Base-by-base conservation (phyloP, 1,139 yeast species). In the Candida sojae region DNA sequence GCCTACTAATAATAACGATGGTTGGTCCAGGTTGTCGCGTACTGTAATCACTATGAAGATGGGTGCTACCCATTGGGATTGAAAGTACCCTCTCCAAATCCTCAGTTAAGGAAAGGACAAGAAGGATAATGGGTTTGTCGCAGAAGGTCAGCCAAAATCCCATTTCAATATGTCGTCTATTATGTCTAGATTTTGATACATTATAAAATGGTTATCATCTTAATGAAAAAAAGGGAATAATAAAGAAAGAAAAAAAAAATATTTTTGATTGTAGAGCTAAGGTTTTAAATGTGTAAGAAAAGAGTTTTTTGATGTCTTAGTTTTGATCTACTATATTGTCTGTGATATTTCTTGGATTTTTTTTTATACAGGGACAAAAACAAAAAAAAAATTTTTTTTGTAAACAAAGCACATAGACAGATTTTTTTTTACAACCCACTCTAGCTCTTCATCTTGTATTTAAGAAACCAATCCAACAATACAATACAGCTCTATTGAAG, bases 351-450 rank as follows among this genome's bases (percentile, higher is more conserved):
- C 29, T 26, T 12, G n/a, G 38, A 9, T 17, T 35, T 17, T 17
- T 17, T 17, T 17, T 17, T n/a, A n/a, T n/a, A n/a, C n/a, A n/a
- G n/a, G n/a, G n/a, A n/a, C n/a, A n/a, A n/a, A n/a, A n/a, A n/a
- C n/a, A n/a, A n/a, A n/a, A 17, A 17, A 17, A 17, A 10, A 23
- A 25, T 25, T 36, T 25, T 36, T 36, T 36, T 36, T 36, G 10
- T 25, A 23, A 36, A 36, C 39, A 25, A 6, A 36, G 9, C 30
- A 25, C 6, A 36, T 36, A 36, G 17, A 36, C 39, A 36, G 17
- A 17, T 36, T 23, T 36, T 12, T 33, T 36, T 36, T 36, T 36
- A 36, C 39, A 36, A 36, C 39, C 39, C 39, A 36, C 13, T 36
- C 25, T 36, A 25, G 25, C 26, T 36, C 25, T 23, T 11, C 4